Percentiles rank a stretch among this genome's conserved stretches.
phyloP scores from a whole-genome alignment of 495 filamentous ascomycete species.

The Friedmanniomyces simplex region DNA sequence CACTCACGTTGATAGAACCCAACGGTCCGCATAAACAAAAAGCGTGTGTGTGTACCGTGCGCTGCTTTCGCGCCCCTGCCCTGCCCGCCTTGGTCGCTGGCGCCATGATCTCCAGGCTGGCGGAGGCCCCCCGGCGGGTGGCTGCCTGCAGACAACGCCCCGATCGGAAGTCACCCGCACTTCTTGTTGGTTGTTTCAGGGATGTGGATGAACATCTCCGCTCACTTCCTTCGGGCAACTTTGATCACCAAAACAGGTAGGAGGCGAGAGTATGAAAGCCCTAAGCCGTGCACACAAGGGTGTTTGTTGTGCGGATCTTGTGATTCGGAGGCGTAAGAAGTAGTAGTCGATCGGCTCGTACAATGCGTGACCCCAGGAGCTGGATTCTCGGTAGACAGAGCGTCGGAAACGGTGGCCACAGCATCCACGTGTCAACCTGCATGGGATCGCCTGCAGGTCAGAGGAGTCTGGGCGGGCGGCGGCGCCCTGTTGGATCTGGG shows the following conservation, averaged over 20 bases:
- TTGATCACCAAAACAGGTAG: too few relatives aligned
- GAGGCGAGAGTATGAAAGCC: too few relatives aligned
- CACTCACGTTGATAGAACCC: neutral
- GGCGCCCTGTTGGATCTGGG: neutral
- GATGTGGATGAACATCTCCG: neutral
- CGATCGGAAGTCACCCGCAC: neutral
- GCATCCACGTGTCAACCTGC: neutral
- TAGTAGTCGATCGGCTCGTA: neutral
- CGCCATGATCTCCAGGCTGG: neutral
- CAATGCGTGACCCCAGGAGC: neutral
- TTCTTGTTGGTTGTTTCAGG: neutral
- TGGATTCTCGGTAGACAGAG: neutral
- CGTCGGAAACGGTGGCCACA: neutral
- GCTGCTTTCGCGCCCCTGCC: neutral
- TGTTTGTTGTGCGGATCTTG: too few relatives aligned
- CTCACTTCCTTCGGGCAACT: too few relatives aligned
- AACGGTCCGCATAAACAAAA: neutral
- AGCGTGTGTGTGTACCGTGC: neutral
- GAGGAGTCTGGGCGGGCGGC: neutral
- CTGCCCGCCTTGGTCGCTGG: neutral
- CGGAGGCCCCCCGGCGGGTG: neutral
- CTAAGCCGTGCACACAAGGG: too few relatives aligned
- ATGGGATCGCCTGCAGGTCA: neutral
- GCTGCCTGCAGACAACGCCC: neutral
- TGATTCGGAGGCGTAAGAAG: too few relatives aligned